Evolutionary conservation across 2,329 filamentous ascomycete genomes (phyloP).

Genomic region (Clonostachys sp.): DNA sequence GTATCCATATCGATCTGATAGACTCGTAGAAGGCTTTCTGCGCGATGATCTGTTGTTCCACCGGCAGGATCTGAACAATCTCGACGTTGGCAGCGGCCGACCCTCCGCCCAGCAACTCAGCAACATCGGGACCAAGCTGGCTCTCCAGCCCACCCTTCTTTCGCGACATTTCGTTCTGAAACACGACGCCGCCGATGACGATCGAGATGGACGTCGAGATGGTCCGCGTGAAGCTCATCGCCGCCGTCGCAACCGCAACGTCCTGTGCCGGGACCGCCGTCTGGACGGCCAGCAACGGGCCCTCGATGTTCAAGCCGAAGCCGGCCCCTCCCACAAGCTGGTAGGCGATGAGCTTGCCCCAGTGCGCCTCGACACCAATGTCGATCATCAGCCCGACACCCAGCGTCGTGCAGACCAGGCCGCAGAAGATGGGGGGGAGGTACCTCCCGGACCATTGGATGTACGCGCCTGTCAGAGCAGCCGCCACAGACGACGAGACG

Average conservation of each 20-base stretch:
- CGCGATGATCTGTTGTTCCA: constrained; percentile 11
- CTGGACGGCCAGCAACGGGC: constrained; percentile 60
- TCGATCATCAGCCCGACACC: constrained; percentile 55
- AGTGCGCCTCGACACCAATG: constrained; percentile 44
- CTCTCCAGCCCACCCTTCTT: constrained; percentile 28
- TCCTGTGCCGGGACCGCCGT: constrained; percentile 54
- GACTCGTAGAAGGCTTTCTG: constrained; percentile 15
- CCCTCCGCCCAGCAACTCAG: constrained; percentile 43
- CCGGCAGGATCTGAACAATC: constrained; percentile 28
- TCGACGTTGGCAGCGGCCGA: constrained; percentile 53
- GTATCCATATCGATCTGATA: constrained; percentile 17
- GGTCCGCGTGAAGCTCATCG: constrained; percentile 56
- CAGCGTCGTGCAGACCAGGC: constrained; percentile 49
- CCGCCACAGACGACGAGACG: constrained; percentile 35
- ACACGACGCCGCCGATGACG: constrained; percentile 43
- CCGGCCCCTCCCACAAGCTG: constrained; percentile 58
- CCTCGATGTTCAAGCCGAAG: constrained; percentile 58
- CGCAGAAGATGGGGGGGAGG: constrained; percentile 46
- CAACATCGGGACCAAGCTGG: constrained; percentile 39
- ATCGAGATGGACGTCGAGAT: constrained; percentile 52
- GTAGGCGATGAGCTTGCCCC: constrained; percentile 43
- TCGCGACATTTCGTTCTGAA: constrained; percentile 31
- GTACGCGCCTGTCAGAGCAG: constrained; percentile 31
- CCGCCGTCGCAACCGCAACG: constrained; percentile 58
- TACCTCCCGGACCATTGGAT: constrained; percentile 55